Evolutionary conservation across 2,329 filamentous ascomycete genomes (phyloP).

Genomic region (Verticillium longisporum): DNA sequence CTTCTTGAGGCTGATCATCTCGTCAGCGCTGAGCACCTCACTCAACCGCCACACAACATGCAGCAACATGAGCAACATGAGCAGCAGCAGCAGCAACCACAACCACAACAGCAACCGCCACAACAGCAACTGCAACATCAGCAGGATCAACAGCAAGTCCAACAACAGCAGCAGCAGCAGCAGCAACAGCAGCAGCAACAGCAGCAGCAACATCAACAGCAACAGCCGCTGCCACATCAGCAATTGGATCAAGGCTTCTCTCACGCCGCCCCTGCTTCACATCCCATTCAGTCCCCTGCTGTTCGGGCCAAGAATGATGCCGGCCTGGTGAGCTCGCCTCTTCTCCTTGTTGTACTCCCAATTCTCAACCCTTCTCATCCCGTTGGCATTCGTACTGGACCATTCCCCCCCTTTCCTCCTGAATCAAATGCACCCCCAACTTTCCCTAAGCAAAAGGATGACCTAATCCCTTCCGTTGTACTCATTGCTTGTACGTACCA

Average conservation of each 20-base stretch:
- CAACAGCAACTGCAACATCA: neutral
- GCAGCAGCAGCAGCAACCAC: neutral
- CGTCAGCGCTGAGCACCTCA: neutral
- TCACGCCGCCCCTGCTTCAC: neutral
- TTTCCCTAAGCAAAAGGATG: neutral
- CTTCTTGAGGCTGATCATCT: neutral
- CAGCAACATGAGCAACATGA: neutral
- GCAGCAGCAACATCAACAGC: neutral
- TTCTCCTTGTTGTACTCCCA: neutral
- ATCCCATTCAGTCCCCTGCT: neutral
- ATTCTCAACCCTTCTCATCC: neutral
- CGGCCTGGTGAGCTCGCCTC: neutral
- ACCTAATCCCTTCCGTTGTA: neutral
- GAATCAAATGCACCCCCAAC: too few species aligned
- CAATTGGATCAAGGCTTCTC: neutral
- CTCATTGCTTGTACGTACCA: neutral
- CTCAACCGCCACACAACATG: neutral
- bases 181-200: neutral
- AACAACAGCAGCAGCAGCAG: neutral
- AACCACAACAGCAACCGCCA: neutral
- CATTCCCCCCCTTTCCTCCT: neutral
- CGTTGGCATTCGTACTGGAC: neutral
- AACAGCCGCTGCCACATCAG: neutral
- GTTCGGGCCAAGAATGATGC: neutral
- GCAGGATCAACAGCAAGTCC: neutral